Evolutionary conservation across 176 grass and related monocot species (phyloP), one percentile per base, ranked within the genome.

Genomic region (Carex myosuroides): DNA sequence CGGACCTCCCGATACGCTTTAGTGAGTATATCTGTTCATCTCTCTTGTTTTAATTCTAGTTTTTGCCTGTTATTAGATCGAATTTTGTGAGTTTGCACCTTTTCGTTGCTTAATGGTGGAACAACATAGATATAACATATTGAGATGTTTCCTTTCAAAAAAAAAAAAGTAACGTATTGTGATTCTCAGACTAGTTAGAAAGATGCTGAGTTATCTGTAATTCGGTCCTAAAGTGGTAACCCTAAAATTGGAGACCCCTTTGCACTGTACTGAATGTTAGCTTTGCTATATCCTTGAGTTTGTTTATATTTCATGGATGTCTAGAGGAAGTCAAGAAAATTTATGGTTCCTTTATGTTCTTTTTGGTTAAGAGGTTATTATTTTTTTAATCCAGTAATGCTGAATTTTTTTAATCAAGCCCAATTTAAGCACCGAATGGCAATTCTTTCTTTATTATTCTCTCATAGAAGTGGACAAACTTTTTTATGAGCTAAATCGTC

Each of bases 1-100:
- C 87, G 94, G 94, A 29, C 94, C 94, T 62, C 94, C 92, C 0
- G 94, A 97, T 6, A 97, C 94, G 59, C 87, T 97, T 8, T 97
- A 97, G 94, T 97, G 94, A 94, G 94, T 90, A 26, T 89, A 44
- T 11, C 79, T 68, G 80, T 87, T 82, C 79, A 39, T 35, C 72
- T 33, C 53, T 62, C 6, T 12, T 33, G 60, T 78, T 35, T 39
- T 39, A 8, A 24, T 86, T 83, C 17, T 64, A 13, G 41, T n/a
- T 68, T 81, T 35, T 60, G n/a, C 21, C 60, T 44, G 35, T 52
- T 67, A 55, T 55, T 82, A 65, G 3, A 20, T 60, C 33, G 8
- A 78, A 42, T 53, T 77, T 64, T 83, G 24, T 41, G 13, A 13
- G 30, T 21, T 65, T 83, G 18, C 13, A 53, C 21, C 17, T 52